Conservation (phyloP, 441 rosid genomes). For the Eruca vesicaria region DNA sequence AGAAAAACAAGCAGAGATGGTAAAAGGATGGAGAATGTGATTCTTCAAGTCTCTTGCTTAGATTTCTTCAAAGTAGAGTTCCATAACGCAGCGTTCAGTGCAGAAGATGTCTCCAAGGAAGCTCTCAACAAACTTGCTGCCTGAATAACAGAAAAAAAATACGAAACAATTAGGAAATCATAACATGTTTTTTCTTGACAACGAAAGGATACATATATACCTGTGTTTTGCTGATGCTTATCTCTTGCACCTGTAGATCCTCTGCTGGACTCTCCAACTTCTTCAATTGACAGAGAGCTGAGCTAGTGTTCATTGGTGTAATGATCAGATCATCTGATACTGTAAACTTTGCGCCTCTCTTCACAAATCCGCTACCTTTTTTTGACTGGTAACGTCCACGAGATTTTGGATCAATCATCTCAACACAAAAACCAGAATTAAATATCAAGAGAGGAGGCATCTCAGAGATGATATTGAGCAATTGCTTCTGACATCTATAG, state of each 20-base stretch:
- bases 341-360: background rate
- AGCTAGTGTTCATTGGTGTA: background rate
- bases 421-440: too few relatives aligned
- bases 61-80: background rate
- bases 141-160: background rate
- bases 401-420: slow-evolving; percentile 11
- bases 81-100: slow-evolving; percentile 14
- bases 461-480: background rate
- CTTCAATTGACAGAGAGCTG: background rate
- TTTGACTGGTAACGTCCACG: background rate
- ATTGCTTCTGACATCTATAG: background rate
- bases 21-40: background rate
- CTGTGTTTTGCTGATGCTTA: background rate
- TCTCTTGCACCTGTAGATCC: background rate
- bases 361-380: background rate
- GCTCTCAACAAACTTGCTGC: background rate
- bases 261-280: background rate
- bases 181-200: background rate
- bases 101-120: slow-evolving; percentile 7
- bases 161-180: background rate
- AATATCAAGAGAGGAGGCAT: fast-evolving
- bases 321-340: slow-evolving; percentile 15
- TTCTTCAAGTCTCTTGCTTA: slow-evolving; percentile 3
- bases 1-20: background rate
- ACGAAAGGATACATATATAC: background rate